Evolutionary conservation across 768 basidiomycete genomes (phyloP).

Genomic region (Mycena maculata): DNA sequence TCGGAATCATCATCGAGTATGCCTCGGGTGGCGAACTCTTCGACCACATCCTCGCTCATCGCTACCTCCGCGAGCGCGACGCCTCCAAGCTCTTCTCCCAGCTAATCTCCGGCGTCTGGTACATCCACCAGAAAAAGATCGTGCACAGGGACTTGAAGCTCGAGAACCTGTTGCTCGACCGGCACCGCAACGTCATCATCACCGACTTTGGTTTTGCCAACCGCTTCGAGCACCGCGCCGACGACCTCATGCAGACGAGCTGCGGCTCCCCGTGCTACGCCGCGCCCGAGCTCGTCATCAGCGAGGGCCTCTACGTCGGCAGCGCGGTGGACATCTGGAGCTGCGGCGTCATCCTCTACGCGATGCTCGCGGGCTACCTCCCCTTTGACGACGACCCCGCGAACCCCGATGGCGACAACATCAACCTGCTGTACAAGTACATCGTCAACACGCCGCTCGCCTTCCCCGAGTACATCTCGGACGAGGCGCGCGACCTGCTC

Average conservation of each 20-base stretch:
- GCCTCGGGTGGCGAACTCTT: conserved; percentile 98
- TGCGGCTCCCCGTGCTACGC: conserved; percentile 99
- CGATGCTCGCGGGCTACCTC: conserved; percentile 97
- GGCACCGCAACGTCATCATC: conserved; percentile 98
- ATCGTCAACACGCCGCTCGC: conserved; percentile 97
- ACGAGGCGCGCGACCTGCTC: conserved; percentile 85
- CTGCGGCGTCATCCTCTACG: conserved; percentile 95
- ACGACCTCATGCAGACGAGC: conserved; percentile 98
- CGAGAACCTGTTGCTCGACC: conserved; percentile 96
- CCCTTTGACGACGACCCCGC: conserved; percentile 99
- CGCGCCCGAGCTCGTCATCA: conserved; percentile 97
- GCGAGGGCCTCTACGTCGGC: conserved; percentile 96
- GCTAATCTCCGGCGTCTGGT: conserved; percentile 96
- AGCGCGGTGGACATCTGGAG: conserved; percentile 99
- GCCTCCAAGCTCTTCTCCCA: conserved; percentile 97
- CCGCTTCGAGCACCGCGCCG: conserved; percentile 90
- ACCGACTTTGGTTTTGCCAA: conserved; percentile 99
- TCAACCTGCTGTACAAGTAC: conserved; percentile 98
- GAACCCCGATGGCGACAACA: conserved; percentile 99
- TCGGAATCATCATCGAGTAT: conserved; percentile 98
- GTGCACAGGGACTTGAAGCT: conserved; percentile 99
- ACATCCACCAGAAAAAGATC: conserved; percentile 92
- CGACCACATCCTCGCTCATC: conserved; percentile 98
- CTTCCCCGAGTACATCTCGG: conserved; percentile 95
- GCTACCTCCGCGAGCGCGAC: conserved; percentile 93